Evolutionary conservation across 2,329 filamentous ascomycete genomes (phyloP).

Genomic region (Diaporthe vexans): DNA sequence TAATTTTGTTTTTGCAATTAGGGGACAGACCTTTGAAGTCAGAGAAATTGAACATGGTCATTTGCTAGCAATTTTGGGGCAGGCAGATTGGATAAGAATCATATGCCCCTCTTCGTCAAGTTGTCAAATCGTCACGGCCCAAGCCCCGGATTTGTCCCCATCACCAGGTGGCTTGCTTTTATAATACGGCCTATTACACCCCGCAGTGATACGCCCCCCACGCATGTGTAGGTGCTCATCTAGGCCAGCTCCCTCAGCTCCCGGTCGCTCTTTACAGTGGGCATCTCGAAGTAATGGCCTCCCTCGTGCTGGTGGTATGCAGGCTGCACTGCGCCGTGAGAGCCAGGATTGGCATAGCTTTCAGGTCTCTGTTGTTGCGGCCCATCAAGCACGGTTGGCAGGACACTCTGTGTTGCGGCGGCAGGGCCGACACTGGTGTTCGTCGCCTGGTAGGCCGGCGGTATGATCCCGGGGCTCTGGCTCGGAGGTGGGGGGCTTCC

Average conservation of each 20-base stretch:
- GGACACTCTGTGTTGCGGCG: conserved; percentile 26
- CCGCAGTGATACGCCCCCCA: too few species aligned
- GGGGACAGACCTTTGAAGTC: neutral
- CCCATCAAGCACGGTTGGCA: conserved; percentile 5
- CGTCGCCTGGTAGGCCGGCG: conserved; percentile 21
- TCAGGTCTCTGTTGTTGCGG: conserved; percentile 27
- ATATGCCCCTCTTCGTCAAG: neutral
- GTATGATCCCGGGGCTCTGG: conserved; percentile 22
- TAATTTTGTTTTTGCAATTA: neutral
- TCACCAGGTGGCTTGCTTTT: neutral
- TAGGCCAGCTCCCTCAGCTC: conserved; percentile 52
- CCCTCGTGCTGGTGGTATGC: conserved; percentile 29
- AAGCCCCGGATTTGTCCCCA: neutral
- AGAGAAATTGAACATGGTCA: neutral
- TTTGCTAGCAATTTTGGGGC: neutral
- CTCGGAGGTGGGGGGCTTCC: conserved; percentile 45
- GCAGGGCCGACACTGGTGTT: conserved; percentile 3
- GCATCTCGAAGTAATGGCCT: conserved; percentile 48
- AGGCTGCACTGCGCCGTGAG: conserved; percentile 5
- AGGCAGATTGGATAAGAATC: too few species aligned
- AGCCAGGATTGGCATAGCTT: neutral
- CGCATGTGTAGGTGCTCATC: neutral
- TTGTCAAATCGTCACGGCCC: neutral
- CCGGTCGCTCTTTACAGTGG: conserved; percentile 48
- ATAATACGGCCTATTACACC: neutral